These are phyloP conservation scores for Mucor irregularis DNA, from an alignment of 371 early-diverging fungal genomes.

Conservation along the genomic window DNA sequence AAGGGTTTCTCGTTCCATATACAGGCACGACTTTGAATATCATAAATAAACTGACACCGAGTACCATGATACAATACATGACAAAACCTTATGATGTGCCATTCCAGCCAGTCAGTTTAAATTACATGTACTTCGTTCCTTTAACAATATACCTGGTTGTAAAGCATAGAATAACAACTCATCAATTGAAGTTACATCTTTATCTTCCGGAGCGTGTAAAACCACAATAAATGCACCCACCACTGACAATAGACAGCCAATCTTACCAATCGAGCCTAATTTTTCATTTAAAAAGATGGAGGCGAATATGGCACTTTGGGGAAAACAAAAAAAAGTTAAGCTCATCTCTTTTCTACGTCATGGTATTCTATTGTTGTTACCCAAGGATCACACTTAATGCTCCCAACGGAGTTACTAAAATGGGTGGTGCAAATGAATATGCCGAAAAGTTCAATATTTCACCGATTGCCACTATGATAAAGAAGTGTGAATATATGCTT, in stretches of 20 bases:
- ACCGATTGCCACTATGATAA: conserved; percentile 76
- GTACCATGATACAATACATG: conserved; percentile 70
- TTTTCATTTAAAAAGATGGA: conserved; percentile 68
- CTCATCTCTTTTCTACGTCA: too few relatives aligned
- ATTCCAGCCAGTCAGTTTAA: background rate
- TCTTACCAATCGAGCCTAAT: conserved; percentile 75
- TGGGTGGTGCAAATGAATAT: conserved; percentile 92
- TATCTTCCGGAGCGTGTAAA: conserved; percentile 85
- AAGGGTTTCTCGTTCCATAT: conserved; percentile 76
- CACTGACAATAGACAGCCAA: conserved; percentile 88
- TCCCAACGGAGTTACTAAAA: conserved; percentile 92
- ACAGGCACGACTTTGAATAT: conserved; percentile 79
- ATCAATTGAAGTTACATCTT: conserved; percentile 62
- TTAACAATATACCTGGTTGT: background rate
- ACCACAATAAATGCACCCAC: conserved; percentile 90
- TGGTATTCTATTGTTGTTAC: conserved; percentile 38
- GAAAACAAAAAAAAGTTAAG: conserved; percentile 56
- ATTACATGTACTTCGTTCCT: background rate
- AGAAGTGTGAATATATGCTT: background rate
- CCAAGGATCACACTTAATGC: conserved; percentile 85
- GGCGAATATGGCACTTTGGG: conserved; percentile 36
- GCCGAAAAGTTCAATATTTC: conserved; percentile 92
- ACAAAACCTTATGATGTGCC: conserved; percentile 63
- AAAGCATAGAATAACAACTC: conserved; percentile 63
- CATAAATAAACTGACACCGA: conserved; percentile 63